A percentile compares a stretch with the other conserved stretches of the same genome.
These are phyloP conservation scores for Apium graveolens DNA, from an alignment of 129 eudicot species.

Conservation along the genomic window DNA sequence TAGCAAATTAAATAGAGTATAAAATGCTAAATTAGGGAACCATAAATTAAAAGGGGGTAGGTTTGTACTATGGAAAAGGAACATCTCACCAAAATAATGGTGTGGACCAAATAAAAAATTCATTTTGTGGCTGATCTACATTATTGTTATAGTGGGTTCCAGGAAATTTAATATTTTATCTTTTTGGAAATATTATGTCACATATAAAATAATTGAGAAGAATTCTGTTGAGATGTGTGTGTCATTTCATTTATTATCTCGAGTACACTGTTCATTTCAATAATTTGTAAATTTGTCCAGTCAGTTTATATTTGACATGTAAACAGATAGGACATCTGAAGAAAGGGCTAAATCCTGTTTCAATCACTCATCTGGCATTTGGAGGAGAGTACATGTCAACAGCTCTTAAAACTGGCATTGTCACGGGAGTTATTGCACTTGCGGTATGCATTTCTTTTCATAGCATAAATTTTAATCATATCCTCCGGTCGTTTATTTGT, in stretches of 20 bases:
- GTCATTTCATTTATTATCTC: neutral
- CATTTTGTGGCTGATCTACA: neutral
- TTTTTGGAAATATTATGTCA: neutral
- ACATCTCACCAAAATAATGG: neutral
- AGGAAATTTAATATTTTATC: neutral
- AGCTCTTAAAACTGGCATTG: slow-evolving; percentile 83
- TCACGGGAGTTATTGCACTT: slow-evolving; percentile 92
- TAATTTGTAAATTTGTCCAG: neutral
- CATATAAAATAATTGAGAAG: neutral
- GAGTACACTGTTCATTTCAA: neutral
- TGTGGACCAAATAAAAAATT: neutral
- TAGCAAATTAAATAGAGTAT: no score
- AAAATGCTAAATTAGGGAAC: neutral
- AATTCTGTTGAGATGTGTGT: slow-evolving; percentile 1
- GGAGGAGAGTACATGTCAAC: slow-evolving; percentile 53
- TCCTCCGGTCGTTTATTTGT: no score
- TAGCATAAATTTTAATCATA: neutral
- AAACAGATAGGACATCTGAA: slow-evolving; percentile 49
- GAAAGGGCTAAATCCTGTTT: slow-evolving; percentile 82
- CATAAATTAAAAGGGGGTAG: neutral
- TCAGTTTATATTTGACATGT: neutral
- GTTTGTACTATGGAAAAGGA: neutral
- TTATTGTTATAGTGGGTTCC: neutral
- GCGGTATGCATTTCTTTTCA: slow-evolving; percentile 47
- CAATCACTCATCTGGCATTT: slow-evolving; percentile 64